Percentiles rank a stretch among this genome's conserved stretches.
Conservation (phyloP, 805 yeast genomes). For the Zygotorulaspora chibaensis region DNA sequence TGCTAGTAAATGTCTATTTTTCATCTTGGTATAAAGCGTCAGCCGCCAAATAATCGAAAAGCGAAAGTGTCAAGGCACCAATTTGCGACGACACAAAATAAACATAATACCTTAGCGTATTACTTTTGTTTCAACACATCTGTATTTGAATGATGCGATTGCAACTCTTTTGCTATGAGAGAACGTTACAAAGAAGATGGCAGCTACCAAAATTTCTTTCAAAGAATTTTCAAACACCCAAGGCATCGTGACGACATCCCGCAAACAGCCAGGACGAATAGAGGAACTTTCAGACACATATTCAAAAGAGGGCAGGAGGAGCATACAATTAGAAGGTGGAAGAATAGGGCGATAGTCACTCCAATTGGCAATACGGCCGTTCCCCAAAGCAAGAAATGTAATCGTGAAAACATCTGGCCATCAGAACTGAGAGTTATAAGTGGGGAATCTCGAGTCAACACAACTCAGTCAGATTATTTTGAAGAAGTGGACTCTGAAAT, state of each 20-base stretch:
- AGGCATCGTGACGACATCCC: neutral
- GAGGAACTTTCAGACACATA: constrained; percentile 9
- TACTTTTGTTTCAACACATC: too few species aligned
- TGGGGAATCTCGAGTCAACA: neutral
- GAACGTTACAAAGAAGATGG: neutral
- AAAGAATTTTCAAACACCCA: neutral
- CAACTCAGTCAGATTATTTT: neutral
- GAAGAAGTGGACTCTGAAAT: neutral
- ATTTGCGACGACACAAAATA: constrained; percentile 1
- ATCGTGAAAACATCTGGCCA: neutral
- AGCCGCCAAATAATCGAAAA: too few species aligned
- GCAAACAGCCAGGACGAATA: neutral
- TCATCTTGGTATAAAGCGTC: neutral
- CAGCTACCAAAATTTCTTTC: neutral
- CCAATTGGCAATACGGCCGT: neutral
- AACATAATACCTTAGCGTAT: neutral
- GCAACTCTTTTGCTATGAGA: neutral
- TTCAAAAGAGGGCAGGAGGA: constrained; percentile 3
- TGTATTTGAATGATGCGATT: too few species aligned
- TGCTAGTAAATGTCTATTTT: neutral
- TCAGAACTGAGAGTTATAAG: neutral
- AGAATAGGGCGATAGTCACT: neutral
- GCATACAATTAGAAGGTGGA: constrained; percentile 13
- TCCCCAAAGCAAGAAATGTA: neutral
- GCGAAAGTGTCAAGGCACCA: neutral